Evolutionary conservation across 176 grass and related monocot species (phyloP).

Genomic region (Avena insularis): DNA sequence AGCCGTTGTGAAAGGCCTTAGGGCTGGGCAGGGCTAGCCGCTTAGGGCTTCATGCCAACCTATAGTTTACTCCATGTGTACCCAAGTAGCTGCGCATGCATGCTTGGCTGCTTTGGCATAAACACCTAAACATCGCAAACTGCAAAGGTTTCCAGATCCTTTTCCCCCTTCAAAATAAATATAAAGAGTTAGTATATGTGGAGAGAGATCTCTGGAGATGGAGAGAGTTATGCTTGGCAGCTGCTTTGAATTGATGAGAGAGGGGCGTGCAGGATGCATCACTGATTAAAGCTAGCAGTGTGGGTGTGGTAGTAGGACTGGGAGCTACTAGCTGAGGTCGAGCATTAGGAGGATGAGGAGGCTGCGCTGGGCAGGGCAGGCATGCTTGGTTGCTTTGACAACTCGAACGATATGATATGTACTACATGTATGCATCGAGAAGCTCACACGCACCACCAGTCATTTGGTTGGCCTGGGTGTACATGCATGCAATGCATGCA

Average conservation of each 20-base stretch:
- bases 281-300: conserved; percentile 61
- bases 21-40: conserved; percentile 33
- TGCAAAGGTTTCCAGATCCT: conserved; percentile 36
- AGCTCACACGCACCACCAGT: conserved; percentile 55
- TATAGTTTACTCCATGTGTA: conserved; percentile 39
- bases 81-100: conserved; percentile 15
- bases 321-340: conserved; percentile 40
- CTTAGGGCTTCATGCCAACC: not conserved
- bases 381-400: conserved; percentile 41
- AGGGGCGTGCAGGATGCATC: not conserved
- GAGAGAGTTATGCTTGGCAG: conserved; percentile 23
- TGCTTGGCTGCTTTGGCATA: conserved; percentile 55
- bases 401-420: conserved; percentile 47
- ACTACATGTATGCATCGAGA: conserved; percentile 43
- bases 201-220: not conserved
- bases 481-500: conserved; percentile 27
- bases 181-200: not conserved
- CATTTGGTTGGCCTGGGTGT: conserved; percentile 49
- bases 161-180: conserved; percentile 21
- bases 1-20: too few relatives aligned
- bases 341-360: conserved; percentile 38
- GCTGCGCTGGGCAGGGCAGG: conserved; percentile 25
- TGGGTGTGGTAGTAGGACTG: conserved; percentile 53
- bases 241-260: conserved; percentile 15
- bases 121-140: conserved; percentile 56